Percentiles rank a stretch among this genome's conserved stretches.
These are phyloP conservation scores for Fusarium sp. DNA, from an alignment of 2,329 filamentous ascomycete species.

Conservation along the genomic window DNA sequence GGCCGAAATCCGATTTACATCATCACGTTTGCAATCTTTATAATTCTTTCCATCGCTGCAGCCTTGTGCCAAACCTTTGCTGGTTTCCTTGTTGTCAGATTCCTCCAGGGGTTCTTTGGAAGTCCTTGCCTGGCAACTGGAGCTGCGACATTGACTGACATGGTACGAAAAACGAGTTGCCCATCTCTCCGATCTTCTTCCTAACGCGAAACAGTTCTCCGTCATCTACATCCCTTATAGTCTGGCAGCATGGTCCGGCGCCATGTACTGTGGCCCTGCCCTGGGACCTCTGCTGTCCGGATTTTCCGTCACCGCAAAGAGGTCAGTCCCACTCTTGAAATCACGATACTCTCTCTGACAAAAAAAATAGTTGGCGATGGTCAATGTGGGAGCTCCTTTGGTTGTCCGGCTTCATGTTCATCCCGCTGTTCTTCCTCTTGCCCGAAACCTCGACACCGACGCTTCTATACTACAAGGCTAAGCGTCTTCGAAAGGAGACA, in stretches of 20 bases:
- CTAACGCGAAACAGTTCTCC: not conserved
- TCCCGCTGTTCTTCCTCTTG: not conserved
- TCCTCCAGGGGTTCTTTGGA: slow-evolving; percentile 62
- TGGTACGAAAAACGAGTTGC: not conserved
- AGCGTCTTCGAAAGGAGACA: not conserved
- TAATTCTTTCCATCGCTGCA: slow-evolving; percentile 65
- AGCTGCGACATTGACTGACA: not conserved
- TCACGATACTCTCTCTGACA: not conserved
- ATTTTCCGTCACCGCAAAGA: not conserved
- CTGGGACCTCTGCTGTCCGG: not conserved
- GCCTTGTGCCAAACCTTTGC: slow-evolving; percentile 66
- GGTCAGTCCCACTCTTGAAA: not conserved
- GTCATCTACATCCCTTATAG: not conserved
- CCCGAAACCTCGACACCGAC: not conserved
- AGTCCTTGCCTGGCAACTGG: slow-evolving; percentile 33
- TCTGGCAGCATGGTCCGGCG: not conserved
- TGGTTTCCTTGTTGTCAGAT: slow-evolving; percentile 64
- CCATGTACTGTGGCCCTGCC: not conserved
- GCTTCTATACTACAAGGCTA: not conserved
- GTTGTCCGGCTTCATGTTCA: not conserved
- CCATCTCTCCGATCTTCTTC: too few species aligned
- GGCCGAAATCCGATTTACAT: slow-evolving; percentile 69
- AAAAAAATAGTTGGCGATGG: not conserved
- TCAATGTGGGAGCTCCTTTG: not conserved
- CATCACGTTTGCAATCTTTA: slow-evolving; percentile 67